Conservation (phyloP, 495 filamentous ascomycete species). For the Hyphodiscus hymeniophilus region DNA sequence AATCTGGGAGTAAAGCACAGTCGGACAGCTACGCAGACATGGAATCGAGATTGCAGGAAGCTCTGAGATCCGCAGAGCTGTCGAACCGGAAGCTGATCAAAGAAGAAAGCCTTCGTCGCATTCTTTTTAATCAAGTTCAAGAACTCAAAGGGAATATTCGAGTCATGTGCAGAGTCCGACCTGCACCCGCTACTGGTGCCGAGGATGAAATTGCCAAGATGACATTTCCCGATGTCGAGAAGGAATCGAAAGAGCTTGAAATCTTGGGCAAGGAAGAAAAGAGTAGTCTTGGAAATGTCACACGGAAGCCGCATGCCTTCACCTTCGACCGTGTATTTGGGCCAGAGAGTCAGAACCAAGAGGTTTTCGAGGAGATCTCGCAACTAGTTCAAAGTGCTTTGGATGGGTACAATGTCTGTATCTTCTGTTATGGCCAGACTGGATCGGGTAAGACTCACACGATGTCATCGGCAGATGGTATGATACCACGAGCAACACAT, state of each 20-base stretch:
- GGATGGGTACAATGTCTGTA: conserved; percentile 98
- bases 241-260: conserved; percentile 78
- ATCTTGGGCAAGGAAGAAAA: conserved; percentile 77
- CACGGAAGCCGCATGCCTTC: conserved; percentile 73
- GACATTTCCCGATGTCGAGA: conserved; percentile 64
- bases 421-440: conserved; percentile 98
- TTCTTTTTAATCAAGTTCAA: conserved; percentile 95
- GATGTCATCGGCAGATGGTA: conserved; percentile 88
- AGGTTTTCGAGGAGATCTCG: conserved; percentile 94
- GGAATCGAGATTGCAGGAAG: conserved; percentile 69
- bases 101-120: conserved; percentile 85
- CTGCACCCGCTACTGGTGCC: conserved; percentile 41
- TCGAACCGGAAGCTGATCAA: conserved; percentile 77
- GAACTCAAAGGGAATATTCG: conserved; percentile 99
- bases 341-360: conserved; percentile 64
- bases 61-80: conserved; percentile 54
- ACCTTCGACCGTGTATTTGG: conserved; percentile 91
- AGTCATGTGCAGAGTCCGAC: conserved; percentile 95
- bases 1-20: conserved; percentile 80
- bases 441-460: conserved; percentile 95
- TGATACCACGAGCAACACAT: conserved; percentile 89
- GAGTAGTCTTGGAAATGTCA: conserved; percentile 67
- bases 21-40: conserved; percentile 70
- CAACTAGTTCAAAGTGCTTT: conserved; percentile 94
- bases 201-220: conserved; percentile 56